A percentile compares a stretch with the other conserved stretches of the same genome.
Conservation (phyloP, 1,284 basidiomycete species). For the Heterobasidion parviporum region DNA sequence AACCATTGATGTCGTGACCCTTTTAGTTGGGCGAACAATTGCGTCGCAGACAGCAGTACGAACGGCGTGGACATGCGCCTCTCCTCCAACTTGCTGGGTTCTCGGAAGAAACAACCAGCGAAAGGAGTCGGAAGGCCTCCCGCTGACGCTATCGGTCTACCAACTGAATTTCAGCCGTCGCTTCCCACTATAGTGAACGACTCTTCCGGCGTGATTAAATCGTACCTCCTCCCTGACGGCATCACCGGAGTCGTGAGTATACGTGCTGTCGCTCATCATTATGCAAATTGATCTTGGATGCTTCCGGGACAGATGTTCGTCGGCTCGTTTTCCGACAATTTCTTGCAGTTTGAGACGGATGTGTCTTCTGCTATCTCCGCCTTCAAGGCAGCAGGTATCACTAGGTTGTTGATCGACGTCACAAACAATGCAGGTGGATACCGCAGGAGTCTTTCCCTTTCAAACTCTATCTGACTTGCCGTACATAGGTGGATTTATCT, state of each 20-base stretch:
- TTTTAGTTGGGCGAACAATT: conserved; percentile 51
- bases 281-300: background rate
- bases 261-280: background rate
- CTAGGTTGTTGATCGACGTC: conserved; percentile 47
- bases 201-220: conserved; percentile 48
- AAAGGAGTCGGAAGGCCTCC: background rate
- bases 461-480: background rate
- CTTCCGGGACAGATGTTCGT: conserved; percentile 43
- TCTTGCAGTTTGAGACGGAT: conserved; percentile 45
- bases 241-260: conserved; percentile 49
- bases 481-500: conserved; percentile 36
- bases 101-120: background rate
- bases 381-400: conserved; percentile 41
- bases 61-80: conserved; percentile 40
- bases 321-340: conserved; percentile 44
- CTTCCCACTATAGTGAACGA: conserved; percentile 32
- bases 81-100: background rate
- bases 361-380: conserved; percentile 35
- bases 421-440: conserved; percentile 51
- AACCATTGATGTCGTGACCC: background rate
- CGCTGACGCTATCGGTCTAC: conserved; percentile 34
- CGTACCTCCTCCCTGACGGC: conserved; percentile 48
- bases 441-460: background rate
- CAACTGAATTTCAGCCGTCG: conserved; percentile 39
- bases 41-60: conserved; percentile 41